Percentiles rank a stretch among this genome's conserved stretches.
Evolutionary conservation across 1,284 basidiomycete species (phyloP).

Genomic region (Mycocalia duriaeana): DNA sequence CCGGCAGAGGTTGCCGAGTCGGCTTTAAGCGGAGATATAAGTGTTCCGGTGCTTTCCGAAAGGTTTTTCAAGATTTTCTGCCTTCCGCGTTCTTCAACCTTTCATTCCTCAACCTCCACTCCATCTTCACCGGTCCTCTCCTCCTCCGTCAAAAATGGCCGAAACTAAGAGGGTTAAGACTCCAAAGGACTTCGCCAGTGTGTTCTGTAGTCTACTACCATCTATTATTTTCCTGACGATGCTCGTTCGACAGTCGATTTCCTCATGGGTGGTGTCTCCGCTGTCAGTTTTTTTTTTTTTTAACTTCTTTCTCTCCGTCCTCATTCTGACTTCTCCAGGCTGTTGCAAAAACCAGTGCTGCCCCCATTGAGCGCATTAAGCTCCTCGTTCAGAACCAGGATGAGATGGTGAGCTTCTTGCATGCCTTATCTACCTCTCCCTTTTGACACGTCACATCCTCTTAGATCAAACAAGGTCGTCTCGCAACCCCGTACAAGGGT

Average conservation of each 20-base stretch:
- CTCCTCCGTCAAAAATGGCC: conserved; percentile 59
- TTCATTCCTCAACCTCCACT: conserved; percentile 14
- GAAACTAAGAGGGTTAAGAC: conserved; percentile 72
- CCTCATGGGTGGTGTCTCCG: conserved; percentile 90
- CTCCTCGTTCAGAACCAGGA: conserved; percentile 97
- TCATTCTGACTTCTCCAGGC: conserved; percentile 66
- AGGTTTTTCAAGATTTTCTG: conserved; percentile 37
- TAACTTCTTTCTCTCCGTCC: conserved; percentile 12
- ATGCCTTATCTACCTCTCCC: conserved; percentile 5
- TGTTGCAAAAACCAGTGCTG: conserved; percentile 95
- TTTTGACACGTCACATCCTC: conserved; percentile 27
- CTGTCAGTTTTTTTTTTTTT: conserved; percentile 47
- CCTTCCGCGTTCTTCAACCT: conserved; percentile 32
- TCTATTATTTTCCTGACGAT: background rate
- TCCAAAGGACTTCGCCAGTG: conserved; percentile 76
- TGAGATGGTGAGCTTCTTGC: conserved; percentile 62
- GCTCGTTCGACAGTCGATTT: conserved; percentile 63
- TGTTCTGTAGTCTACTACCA: conserved; percentile 31
- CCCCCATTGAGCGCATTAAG: conserved; percentile 99
- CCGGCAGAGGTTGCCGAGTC: conserved; percentile 8
- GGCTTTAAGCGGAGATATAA: conserved; percentile 31
- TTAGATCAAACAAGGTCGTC: conserved; percentile 98
- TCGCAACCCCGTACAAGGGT: conserved; percentile 90
- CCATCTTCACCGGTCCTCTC: conserved; percentile 37
- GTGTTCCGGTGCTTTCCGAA: conserved; percentile 41